These are phyloP conservation scores for Ganoderma leucocontextum DNA, from an alignment of 1,284 basidiomycete species.

Conservation along the genomic window DNA sequence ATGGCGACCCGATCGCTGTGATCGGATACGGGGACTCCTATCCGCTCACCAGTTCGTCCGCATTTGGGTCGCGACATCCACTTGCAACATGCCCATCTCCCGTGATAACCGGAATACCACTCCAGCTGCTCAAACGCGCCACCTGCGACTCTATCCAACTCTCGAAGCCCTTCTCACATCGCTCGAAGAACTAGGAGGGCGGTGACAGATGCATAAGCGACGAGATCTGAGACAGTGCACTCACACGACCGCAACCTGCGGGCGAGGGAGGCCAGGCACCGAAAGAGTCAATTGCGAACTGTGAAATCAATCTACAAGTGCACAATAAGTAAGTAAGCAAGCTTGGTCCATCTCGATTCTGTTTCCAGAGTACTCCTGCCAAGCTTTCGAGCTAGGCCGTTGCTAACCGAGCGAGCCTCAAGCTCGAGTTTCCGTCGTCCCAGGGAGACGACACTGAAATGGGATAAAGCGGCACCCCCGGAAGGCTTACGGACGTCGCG, in stretches of 20 bases:
- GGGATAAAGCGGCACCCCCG: neutral
- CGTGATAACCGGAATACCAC: neutral
- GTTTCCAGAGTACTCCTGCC: constrained; percentile 2
- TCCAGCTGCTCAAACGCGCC: neutral
- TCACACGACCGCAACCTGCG: neutral
- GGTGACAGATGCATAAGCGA: neutral
- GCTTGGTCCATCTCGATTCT: neutral
- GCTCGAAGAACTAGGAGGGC: neutral
- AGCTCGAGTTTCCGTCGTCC: neutral
- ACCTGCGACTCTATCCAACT: neutral
- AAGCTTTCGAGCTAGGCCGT: neutral
- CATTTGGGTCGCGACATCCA: neutral
- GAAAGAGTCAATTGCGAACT: neutral
- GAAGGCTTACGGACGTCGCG: neutral
- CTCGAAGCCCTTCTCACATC: neutral
- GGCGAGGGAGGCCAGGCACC: neutral
- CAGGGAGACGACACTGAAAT: neutral
- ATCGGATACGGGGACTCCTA: neutral
- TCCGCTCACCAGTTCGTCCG: neutral
- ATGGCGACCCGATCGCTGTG: constrained; percentile 1
- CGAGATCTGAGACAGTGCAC: neutral
- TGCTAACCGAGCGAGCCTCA: neutral
- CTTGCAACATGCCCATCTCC: neutral
- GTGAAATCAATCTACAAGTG: neutral
- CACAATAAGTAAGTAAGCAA: neutral